phyloP scores from a whole-genome alignment of 768 basidiomycete species.

The Phallus indusiatus region DNA sequence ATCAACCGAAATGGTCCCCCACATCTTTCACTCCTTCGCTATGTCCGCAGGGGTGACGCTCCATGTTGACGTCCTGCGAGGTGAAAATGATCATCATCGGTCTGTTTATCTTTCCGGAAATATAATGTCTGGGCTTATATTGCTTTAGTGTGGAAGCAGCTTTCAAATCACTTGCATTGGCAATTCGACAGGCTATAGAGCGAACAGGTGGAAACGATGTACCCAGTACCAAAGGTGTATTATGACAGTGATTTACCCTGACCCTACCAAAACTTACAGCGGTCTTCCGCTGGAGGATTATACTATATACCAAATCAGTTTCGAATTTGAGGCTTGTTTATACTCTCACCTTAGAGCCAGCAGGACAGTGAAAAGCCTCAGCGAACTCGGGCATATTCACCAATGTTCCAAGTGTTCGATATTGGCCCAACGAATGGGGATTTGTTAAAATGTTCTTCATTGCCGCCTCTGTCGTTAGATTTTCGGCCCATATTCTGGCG shows the following conservation, averaged over 20 bases:
- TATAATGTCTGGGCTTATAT: not conserved
- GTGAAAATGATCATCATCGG: conserved; percentile 98
- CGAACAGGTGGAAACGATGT: conserved; percentile 83
- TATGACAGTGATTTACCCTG: conserved; percentile 30
- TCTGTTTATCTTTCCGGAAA: conserved; percentile 26
- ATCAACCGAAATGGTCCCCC: conserved; percentile 97
- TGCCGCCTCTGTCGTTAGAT: conserved; percentile 69
- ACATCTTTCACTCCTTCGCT: conserved; percentile 97
- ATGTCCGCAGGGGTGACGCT: conserved; percentile 90
- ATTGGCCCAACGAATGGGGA: conserved; percentile 77
- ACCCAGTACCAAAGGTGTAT: conserved; percentile 94
- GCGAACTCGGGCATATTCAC: conserved; percentile 83
- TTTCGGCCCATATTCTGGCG: conserved; percentile 79
- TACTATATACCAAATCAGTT: conserved; percentile 32
- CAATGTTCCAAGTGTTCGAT: conserved; percentile 79
- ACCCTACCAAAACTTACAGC: conserved; percentile 71
- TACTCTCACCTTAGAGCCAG: conserved; percentile 54
- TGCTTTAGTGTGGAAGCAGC: conserved; percentile 80
- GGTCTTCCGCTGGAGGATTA: conserved; percentile 72
- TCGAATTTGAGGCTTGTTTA: not conserved
- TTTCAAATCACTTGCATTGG: conserved; percentile 95
- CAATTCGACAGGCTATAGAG: conserved; percentile 91
- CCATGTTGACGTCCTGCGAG: conserved; percentile 88
- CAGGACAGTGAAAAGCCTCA: conserved; percentile 73
- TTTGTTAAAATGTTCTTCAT: conserved; percentile 77